Conservation (phyloP, 768 basidiomycete species). For the Cytidiella melzeri region DNA sequence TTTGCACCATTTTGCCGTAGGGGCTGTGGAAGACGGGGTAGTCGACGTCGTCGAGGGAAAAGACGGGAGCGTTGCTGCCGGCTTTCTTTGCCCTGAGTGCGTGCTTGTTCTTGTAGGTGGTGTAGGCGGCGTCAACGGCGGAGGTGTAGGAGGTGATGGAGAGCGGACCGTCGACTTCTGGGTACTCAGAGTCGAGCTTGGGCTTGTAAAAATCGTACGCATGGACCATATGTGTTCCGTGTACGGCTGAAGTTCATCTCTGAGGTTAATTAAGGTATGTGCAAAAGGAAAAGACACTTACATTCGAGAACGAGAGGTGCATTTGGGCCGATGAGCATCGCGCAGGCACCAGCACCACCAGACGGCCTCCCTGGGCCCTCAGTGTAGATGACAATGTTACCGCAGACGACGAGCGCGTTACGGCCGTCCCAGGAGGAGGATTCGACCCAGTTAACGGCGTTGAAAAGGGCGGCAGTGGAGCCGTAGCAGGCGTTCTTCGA, state of each 20-base stretch:
- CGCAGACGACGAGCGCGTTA: slow-evolving; percentile 93
- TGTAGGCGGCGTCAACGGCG: slow-evolving; percentile 87
- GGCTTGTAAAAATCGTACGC: slow-evolving; percentile 99
- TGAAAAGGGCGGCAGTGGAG: slow-evolving; percentile 97
- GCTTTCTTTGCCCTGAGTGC: slow-evolving; percentile 59
- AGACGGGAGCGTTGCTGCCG: slow-evolving; percentile 36
- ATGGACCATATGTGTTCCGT: slow-evolving; percentile 96
- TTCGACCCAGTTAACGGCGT: slow-evolving; percentile 98
- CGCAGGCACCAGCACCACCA: slow-evolving; percentile 93
- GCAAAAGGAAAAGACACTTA: slow-evolving; percentile 40
- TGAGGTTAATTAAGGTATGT: slow-evolving; percentile 22
- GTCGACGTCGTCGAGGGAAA: slow-evolving; percentile 82
- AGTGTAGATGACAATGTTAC: slow-evolving; percentile 97
- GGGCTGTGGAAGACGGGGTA: slow-evolving; percentile 96
- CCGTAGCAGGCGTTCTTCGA: too few relatives aligned
- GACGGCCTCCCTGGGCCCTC: slow-evolving; percentile 93
- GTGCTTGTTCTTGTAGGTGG: slow-evolving; percentile 75
- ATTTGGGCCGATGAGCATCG: slow-evolving; percentile 92
- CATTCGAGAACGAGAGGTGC: slow-evolving; percentile 93
- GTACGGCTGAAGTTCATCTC: slow-evolving; percentile 57
- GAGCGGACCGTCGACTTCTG: slow-evolving; percentile 94
- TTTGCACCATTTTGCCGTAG: slow-evolving; percentile 98
- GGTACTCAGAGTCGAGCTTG: slow-evolving; percentile 89
- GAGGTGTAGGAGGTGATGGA: slow-evolving; percentile 94
- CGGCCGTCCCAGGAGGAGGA: slow-evolving; percentile 95